Base-by-base conservation (phyloP, 805 yeast genomes). In the Saturnispora ahearnii region DNA sequence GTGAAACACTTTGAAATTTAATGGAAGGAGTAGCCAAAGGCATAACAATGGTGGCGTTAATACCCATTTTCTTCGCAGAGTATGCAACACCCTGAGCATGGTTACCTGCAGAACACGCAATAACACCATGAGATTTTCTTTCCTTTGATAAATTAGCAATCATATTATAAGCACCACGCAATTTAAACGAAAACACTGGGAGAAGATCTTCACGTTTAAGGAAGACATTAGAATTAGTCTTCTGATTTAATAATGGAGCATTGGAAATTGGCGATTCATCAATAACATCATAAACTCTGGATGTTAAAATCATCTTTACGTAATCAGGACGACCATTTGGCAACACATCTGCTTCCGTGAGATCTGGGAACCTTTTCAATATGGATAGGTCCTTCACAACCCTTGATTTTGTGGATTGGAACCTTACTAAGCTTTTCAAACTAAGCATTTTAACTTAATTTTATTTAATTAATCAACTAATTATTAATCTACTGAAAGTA, bases 31-130 rank as follows among this genome's bases (percentile, higher is more conserved):
- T 93, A 2, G 95, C 91, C 3, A 87, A 82, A 2, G 99, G 99
- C 99, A 93, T 93, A 43, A 93, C 98, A 48, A 93, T 93, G 5
- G 97, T 91, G 4, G 98, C 91, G 3, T 96, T 93, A 48, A 93
- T 88, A 28, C 83, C 84, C 61, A 93, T 72, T 52, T 83, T 79
- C 53, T 79, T 81, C 4, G 98, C 96, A 22, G 96, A 84, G 64
- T 69, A 91, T 0, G 99, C 99, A 12, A 93, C 98, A 57, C 99
- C 99, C 65, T 93, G 99, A 1, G 99, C 99, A 60, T 93, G 99
- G 67, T 93, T 93, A 33, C 99, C 99, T 4, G 99, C 99, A 30
- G 97, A 88, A 61, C 98, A 93, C 0, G 98, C 97, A 63, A 95
- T 85, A 49, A 93, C 97, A 59, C 99, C 99, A 45, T 76, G 73